These are phyloP conservation scores for Penicillium simplicissimum DNA, from an alignment of 495 filamentous ascomycete species.

Conservation along the genomic window DNA sequence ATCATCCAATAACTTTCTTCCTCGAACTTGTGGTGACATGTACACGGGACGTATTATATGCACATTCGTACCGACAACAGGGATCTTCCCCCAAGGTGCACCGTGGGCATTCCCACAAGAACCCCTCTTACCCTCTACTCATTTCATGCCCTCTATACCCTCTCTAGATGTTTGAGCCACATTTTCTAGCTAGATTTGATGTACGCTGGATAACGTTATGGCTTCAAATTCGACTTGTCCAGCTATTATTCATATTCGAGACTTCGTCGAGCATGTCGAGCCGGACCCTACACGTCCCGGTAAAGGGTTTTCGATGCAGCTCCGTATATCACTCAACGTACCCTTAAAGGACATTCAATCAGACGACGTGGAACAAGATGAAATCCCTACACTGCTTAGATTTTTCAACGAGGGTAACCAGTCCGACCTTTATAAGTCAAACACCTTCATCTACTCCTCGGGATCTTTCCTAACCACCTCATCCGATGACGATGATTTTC, in stretches of 20 bases:
- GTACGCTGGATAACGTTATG: background rate
- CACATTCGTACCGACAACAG: background rate
- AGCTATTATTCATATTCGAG: background rate
- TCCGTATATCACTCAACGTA: background rate
- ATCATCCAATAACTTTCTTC: background rate
- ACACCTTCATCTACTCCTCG: conserved; percentile 6
- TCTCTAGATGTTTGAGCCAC: background rate
- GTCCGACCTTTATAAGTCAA: background rate
- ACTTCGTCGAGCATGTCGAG: background rate
- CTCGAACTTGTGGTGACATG: background rate
- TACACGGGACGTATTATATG: background rate
- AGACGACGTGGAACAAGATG: background rate
- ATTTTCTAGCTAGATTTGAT: background rate
- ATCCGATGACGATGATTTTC: conserved; percentile 5
- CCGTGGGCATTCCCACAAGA: background rate
- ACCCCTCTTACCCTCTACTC: too few relatives aligned
- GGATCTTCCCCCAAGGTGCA: background rate
- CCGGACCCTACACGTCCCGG: background rate
- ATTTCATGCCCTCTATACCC: background rate
- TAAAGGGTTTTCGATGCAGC: background rate
- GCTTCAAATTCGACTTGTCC: background rate
- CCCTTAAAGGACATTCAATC: background rate
- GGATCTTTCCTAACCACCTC: conserved; percentile 12
- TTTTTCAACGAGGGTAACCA: background rate
- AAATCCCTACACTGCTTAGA: background rate